Evolutionary conservation across 2,329 filamentous ascomycete genomes (phyloP), one percentile per base, ranked within the genome.

Genomic region (Gnomoniopsis sp.): DNA sequence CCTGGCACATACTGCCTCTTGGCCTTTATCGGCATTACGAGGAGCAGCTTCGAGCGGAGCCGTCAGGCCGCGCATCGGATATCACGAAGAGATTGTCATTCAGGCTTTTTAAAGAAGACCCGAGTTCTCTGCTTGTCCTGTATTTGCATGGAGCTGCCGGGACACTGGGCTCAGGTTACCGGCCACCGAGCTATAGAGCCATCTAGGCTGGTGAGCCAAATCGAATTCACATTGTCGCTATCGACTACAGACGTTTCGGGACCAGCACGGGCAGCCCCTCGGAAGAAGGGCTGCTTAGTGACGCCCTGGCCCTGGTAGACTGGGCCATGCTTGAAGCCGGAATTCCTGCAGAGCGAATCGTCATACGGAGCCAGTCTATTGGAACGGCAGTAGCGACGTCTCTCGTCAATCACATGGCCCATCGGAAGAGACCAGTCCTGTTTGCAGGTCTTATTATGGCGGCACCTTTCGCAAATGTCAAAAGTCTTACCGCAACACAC

Each of bases 1-100:
- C 86, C 43, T 93, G 89, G 89, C 89, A 92, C 69, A 79, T 92
- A 46, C 74, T 91, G n/a, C 88, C 89, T 0, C 70, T 89, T 1
- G 82, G 83, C 59, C 72, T 89, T 1, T 91, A 90, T 68, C 75
- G 78, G 2, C 74, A 83, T 59, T 77, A 90, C 65, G 84, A 88
- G 65, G 68, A 77, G 19, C 62, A 69, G 12, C 71, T 83, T 2
- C 33, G 72, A 3, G 58, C 66, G 12, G 77, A 83, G 60, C 68
- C 75, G 10, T 58, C 67, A 1, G 77, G 75, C 0, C 56, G 74
- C 2, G 62, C 34, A 1, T 23, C 38, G 0, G 69, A 78, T 61
- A 68, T 79, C 56, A 72, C 65, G 2, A 60, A 68, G 3, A 68
- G 71, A 0, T 54, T 74, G 0, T 68, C 69, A 4, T 81, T 82